Conservation (phyloP, 495 filamentous ascomycete species). For the Tuber umbilicatum region DNA sequence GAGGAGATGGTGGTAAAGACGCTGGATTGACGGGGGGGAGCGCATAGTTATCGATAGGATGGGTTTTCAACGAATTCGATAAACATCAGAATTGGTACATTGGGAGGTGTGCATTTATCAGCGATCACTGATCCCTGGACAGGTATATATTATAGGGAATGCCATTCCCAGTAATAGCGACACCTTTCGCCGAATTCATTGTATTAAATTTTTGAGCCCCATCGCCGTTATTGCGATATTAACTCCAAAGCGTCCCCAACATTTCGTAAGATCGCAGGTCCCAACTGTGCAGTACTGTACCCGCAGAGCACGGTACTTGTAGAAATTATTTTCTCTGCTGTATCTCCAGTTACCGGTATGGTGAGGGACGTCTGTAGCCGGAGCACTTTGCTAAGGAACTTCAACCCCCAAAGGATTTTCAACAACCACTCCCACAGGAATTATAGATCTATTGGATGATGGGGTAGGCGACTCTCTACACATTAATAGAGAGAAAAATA, state of each 20-base stretch:
- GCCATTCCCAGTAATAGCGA: background rate
- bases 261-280: background rate
- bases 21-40: slow-evolving; percentile 6
- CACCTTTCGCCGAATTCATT: background rate
- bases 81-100: background rate
- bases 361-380: too few species aligned
- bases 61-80: background rate
- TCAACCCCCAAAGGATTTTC: too few species aligned
- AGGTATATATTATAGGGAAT: background rate
- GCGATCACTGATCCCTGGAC: background rate
- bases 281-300: background rate
- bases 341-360: background rate
- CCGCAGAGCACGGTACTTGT: background rate
- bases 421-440: too few species aligned
- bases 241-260: background rate
- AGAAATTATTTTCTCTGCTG: background rate
- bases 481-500: too few species aligned
- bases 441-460: too few species aligned
- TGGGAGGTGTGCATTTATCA: background rate
- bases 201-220: background rate
- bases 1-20: slow-evolving; percentile 13
- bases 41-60: background rate
- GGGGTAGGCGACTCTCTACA: too few species aligned
- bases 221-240: background rate
- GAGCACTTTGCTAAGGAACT: too few species aligned